These are phyloP conservation scores for Penicillium freii DNA, from an alignment of 2,329 filamentous ascomycete species.

Conservation along the genomic window DNA sequence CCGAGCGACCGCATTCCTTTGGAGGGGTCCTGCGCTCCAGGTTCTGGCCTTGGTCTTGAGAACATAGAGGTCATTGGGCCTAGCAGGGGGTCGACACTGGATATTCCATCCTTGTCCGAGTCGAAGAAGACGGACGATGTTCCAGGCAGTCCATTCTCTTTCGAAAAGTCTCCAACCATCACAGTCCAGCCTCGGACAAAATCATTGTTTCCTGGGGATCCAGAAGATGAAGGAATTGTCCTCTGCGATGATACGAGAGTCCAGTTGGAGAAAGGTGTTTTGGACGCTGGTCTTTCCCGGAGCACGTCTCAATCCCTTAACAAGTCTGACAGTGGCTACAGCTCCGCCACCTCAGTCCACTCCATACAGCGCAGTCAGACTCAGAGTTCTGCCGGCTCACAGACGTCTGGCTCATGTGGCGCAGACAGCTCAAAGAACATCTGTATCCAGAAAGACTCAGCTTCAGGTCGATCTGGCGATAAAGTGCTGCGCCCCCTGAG, in stretches of 20 bases:
- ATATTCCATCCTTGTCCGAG: constrained; percentile 20
- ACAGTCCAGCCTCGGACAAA: constrained; percentile 7
- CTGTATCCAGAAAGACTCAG: constrained; percentile 2
- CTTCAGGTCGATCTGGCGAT: constrained; percentile 1
- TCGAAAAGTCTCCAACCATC: constrained; percentile 33
- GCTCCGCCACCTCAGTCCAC: constrained; percentile 35
- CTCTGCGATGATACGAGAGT: constrained; percentile 17
- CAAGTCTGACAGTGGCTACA: constrained; percentile 42
- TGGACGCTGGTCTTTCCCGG: constrained; percentile 13
- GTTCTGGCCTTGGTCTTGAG: constrained; percentile 18
- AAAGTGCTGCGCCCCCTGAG: constrained; percentile 21
- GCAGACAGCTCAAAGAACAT: constrained; percentile 14
- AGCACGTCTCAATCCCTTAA: constrained; percentile 26
- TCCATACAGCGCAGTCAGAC: constrained; percentile 28
- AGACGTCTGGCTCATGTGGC: constrained; percentile 23
- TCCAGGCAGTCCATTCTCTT: constrained; percentile 36
- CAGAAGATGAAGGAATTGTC: constrained; percentile 25
- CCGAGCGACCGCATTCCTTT: constrained; percentile 35
- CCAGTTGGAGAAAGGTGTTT: constrained; percentile 15
- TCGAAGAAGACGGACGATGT: constrained; percentile 23
- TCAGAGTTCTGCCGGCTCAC: constrained; percentile 29
- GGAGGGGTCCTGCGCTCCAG: constrained; percentile 11
- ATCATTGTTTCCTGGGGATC: constrained; percentile 17
- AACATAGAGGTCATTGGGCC: constrained; percentile 10
- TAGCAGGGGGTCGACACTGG: constrained; percentile 12